These are phyloP conservation scores for Zygosaccharomyces siamensis DNA, from an alignment of 805 yeast species.

Conservation along the genomic window DNA sequence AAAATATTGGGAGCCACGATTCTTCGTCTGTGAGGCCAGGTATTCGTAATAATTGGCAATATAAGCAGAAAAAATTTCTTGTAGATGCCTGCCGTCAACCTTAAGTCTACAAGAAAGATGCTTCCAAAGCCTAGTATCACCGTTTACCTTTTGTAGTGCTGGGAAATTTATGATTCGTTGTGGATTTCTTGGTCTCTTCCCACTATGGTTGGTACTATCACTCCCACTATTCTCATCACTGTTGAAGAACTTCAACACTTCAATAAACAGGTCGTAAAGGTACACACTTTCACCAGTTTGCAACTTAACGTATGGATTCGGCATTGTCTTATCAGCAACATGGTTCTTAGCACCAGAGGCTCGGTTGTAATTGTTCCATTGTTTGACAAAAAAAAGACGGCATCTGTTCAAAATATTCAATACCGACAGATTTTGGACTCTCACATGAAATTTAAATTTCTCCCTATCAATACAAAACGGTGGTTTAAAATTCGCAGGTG, in stretches of 20 bases:
- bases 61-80: slow-evolving; percentile 23
- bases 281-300: slow-evolving; percentile 19
- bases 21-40: slow-evolving; percentile 21
- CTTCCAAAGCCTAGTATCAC: slow-evolving; percentile 30
- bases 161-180: slow-evolving; percentile 4
- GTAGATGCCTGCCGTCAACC: slow-evolving; percentile 11
- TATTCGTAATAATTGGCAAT: slow-evolving; percentile 35
- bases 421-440: slow-evolving; percentile 64
- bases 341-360: slow-evolving; percentile 6
- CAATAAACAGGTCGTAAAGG: slow-evolving; percentile 40
- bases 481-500: slow-evolving; percentile 51
- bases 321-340: slow-evolving; percentile 9
- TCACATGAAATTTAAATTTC: slow-evolving; percentile 58
- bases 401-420: slow-evolving; percentile 59
- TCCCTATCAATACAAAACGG: slow-evolving; percentile 50
- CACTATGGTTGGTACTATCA: neutral
- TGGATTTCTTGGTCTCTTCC: slow-evolving; percentile 11
- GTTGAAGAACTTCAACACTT: slow-evolving; percentile 27
- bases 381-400: slow-evolving; percentile 56
- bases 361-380: slow-evolving; percentile 51
- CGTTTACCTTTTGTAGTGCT: slow-evolving; percentile 10
- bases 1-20: slow-evolving; percentile 12
- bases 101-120: slow-evolving; percentile 15
- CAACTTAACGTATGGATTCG: slow-evolving; percentile 11
- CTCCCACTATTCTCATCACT: neutral